These are phyloP conservation scores for Apiospora sp. DNA, from an alignment of 2,329 filamentous ascomycete genomes.

Conservation along the genomic window DNA sequence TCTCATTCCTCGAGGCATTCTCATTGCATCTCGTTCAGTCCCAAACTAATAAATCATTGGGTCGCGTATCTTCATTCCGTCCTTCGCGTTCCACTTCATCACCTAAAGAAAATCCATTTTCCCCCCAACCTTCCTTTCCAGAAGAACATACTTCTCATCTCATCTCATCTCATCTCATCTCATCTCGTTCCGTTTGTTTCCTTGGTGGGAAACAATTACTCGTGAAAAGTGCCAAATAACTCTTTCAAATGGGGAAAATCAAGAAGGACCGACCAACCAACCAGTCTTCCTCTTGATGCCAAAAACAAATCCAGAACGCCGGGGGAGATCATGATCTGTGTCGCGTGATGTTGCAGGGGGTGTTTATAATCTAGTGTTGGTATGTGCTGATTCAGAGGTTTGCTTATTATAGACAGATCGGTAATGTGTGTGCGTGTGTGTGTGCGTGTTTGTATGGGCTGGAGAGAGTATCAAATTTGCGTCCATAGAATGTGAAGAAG, in stretches of 20 bases:
- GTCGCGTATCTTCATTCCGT: background rate
- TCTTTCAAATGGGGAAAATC: background rate
- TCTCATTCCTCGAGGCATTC: background rate
- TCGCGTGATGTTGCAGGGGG: slow-evolving; percentile 1
- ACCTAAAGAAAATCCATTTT: background rate
- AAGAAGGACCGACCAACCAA: background rate
- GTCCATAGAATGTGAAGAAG: background rate
- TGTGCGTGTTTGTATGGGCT: background rate
- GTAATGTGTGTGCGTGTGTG: background rate
- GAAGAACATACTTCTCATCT: background rate
- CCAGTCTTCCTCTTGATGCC: background rate
- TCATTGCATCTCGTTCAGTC: background rate
- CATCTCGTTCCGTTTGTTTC: background rate
- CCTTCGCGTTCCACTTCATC: background rate
- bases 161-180: background rate
- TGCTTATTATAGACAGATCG: slow-evolving; percentile 13
- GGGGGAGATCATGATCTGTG: slow-evolving; percentile 10
- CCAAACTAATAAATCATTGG: slow-evolving; percentile 4
- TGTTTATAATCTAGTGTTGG: slow-evolving; percentile 2
- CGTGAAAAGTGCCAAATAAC: slow-evolving; percentile 1
- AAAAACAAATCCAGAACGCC: slow-evolving; percentile 14
- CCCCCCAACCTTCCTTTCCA: slow-evolving; percentile 11
- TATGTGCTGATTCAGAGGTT: slow-evolving; percentile 4
- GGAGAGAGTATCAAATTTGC: background rate
- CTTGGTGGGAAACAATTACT: slow-evolving; percentile 15